Evolutionary conservation across 805 yeast species (phyloP), one percentile per base, ranked within the genome.

Genomic region (Yueomyces sp.): DNA sequence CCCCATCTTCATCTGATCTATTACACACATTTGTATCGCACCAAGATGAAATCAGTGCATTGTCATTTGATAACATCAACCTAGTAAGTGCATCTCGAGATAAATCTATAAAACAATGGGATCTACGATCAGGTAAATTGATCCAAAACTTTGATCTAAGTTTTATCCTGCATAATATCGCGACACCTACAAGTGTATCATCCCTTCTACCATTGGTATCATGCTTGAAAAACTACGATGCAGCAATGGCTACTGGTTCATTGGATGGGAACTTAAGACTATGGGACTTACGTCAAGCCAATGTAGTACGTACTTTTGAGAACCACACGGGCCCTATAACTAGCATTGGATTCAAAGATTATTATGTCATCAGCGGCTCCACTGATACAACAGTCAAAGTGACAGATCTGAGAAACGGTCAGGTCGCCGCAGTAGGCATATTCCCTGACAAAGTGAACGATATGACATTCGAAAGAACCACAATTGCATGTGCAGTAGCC

Each of bases 171-270:
- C 39, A 42, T 29, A 45, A 42, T 29, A 28, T 6, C 6, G 9
- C 6, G 9, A 30, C 6, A 6, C 9, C 6, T 30, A 30, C 33
- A 30, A 6, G 9, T 9, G 45, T n/a, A 41, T 42, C 11, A 5
- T 34, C 8, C 26, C 5, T 19, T 7, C 45, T 50, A 7, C 75
- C 76, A 2, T 74, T 74, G 47, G 72, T 81, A 38, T 80, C 83
- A 0, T 77, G 85, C 0, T 56, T 82, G 30, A 88, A 82, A 57
- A 76, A 81, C 44, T 76, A 68, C 52, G 85, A 79, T 51, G 84
- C 85, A 0, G 90, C 88, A 0, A 63, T 82, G 52, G 88, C 88
- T 0, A 75, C 85, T 0, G 92, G 90, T 40, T 76, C 86, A 0
- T 75, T 76, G 19, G 90, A 82, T 58, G 90, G 90, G 1, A 56